Evolutionary conservation across 164 flowering plant species (phyloP).

Genomic region (Vitis cinerea): DNA sequence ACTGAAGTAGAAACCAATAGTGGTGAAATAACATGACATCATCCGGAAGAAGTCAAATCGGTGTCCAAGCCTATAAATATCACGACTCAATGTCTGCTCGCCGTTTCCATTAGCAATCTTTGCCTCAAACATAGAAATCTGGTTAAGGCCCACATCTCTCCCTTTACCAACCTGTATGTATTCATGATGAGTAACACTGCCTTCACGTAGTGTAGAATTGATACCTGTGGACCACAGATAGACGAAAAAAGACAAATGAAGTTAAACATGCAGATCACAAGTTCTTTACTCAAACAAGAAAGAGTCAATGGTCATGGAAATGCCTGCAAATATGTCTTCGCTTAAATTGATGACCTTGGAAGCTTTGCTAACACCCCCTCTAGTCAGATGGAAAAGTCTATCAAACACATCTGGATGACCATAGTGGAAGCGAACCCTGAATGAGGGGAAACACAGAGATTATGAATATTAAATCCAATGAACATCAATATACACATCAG

Average conservation of each 20-base stretch:
- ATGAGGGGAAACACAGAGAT: slow-evolving; percentile 9
- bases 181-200: slow-evolving; percentile 68
- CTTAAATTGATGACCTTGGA: slow-evolving; percentile 58
- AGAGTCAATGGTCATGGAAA: not conserved
- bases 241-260: not conserved
- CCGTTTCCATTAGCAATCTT: slow-evolving; percentile 74
- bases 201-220: slow-evolving; percentile 72
- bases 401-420: slow-evolving; percentile 76
- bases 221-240: slow-evolving; percentile 35
- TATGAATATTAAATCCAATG: not conserved
- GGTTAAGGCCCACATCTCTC: slow-evolving; percentile 70
- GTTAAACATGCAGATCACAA: too few relatives aligned
- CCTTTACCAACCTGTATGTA: slow-evolving; percentile 79
- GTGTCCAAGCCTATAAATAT: slow-evolving; percentile 65
- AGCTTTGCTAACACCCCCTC: slow-evolving; percentile 74
- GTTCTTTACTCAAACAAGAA: too few relatives aligned
- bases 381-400: slow-evolving; percentile 58
- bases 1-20: slow-evolving; percentile 63
- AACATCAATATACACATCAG: not conserved
- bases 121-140: slow-evolving; percentile 68
- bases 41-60: slow-evolving; percentile 73
- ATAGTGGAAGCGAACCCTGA: slow-evolving; percentile 68
- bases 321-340: slow-evolving; percentile 73
- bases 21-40: slow-evolving; percentile 64
- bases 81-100: slow-evolving; percentile 69